Percentiles rank a stretch among this genome's conserved stretches.
Evolutionary conservation across 768 basidiomycete species (phyloP).

Genomic region (Suillus decipiens): DNA sequence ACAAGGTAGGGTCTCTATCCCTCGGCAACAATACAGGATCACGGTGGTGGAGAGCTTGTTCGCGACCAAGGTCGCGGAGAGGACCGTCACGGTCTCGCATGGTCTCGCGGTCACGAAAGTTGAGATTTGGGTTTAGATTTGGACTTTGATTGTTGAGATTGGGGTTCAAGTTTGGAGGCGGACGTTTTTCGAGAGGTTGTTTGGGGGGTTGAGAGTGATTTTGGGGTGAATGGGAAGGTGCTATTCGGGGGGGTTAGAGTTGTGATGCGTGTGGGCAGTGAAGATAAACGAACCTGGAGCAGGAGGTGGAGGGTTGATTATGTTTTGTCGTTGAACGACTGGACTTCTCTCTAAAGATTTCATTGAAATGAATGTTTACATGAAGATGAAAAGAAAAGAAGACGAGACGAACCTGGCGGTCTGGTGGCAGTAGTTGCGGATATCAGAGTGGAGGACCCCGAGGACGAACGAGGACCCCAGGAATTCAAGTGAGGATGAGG

Average conservation of each 20-base stretch:
- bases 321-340: conserved; percentile 28
- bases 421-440: conserved; percentile 18
- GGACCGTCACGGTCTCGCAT: conserved; percentile 7
- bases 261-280: background rate
- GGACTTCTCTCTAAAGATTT: conserved; percentile 29
- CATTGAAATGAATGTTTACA: conserved; percentile 2
- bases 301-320: conserved; percentile 22
- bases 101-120: conserved; percentile 8
- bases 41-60: background rate
- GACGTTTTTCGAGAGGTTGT: conserved; percentile 31
- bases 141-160: conserved; percentile 7
- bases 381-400: conserved; percentile 1
- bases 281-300: conserved; percentile 22
- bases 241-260: conserved; percentile 19
- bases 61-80: conserved; percentile 2
- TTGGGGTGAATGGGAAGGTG: conserved; percentile 29
- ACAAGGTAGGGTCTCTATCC: conserved; percentile 1
- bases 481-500: conserved; percentile 27
- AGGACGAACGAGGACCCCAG: conserved; percentile 31
- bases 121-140: conserved; percentile 8
- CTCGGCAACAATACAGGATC: background rate
- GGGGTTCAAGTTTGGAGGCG: conserved; percentile 15
- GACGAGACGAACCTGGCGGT: conserved; percentile 25
- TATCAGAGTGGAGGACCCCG: conserved; percentile 33
- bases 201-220: conserved; percentile 15